Base-by-base conservation (phyloP, 2,329 filamentous ascomycete species). In the Phoma sp. region DNA sequence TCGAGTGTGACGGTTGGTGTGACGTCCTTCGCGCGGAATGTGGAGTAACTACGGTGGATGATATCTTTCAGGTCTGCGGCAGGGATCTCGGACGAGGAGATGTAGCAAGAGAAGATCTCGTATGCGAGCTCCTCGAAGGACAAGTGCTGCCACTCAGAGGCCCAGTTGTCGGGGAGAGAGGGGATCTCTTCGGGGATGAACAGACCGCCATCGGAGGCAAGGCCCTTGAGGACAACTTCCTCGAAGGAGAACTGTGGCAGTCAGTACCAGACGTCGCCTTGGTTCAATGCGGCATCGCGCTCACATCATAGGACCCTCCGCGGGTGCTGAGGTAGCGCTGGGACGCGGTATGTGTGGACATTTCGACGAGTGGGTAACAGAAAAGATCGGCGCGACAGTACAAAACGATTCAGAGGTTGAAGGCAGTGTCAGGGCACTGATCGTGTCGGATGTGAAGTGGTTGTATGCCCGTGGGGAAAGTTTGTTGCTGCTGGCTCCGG, bases 141-240 rank as follows among this genome's bases (percentile, higher is more conserved):
- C 59, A 91, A 83, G 69, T 91, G 83, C 67, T 86, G 84, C 93
- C 93, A 96, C 69, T 78, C 77, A 32, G 82, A 82, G 67, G 88
- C 79, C 86, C 87, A 90, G 71, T 86, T 80, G 52, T 70, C 69
- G 51, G 84, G 85, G 50, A 88, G 75, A 4, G 79, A 74, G 44
- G 92, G 92, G 58, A 96, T 89, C 61, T 89, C 83, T 72, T 96
- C 88, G 37, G 93, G 93, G 59, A 96, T 89, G 80, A 93, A 96
- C 25, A 96, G 86, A 47, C 93, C 93, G 54, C 91, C 91, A 70
- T 97, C 93, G 40, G 85, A 82, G 54, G 91, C 92, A 52, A 96
- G 86, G 39, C 92, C 92, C 76, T 96, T 96, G 61, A 96, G 82
- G 36, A 96, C 91, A 41, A 92, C 92, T 48, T 92, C 87, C 77